Evolutionary conservation across 176 grass and related monocot genomes (phyloP).

Genomic region (Lolium perenne): DNA sequence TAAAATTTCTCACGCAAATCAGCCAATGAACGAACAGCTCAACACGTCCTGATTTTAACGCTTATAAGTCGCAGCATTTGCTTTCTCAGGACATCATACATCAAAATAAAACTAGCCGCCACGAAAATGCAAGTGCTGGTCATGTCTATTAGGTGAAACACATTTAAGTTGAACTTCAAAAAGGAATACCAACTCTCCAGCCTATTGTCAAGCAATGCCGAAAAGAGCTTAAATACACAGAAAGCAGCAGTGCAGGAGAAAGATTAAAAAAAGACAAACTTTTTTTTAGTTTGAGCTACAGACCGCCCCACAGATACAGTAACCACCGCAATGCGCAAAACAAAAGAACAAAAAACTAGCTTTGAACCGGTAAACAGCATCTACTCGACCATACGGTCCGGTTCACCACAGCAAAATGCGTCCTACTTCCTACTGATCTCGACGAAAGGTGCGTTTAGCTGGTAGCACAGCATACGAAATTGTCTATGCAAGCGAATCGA

Average conservation of each 20-base stretch:
- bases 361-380: neutral
- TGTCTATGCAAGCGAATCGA: neutral
- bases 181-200: neutral
- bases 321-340: neutral
- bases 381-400: neutral
- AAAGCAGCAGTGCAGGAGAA: neutral
- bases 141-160: neutral
- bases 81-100: neutral
- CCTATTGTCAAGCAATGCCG: neutral
- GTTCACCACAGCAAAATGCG: neutral
- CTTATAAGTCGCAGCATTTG: neutral
- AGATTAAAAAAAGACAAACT: neutral
- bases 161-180: neutral
- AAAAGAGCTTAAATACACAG: neutral
- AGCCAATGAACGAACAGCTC: neutral
- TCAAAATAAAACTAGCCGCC: conserved; percentile 4
- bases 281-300: neutral
- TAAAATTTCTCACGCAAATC: neutral
- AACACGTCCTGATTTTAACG: neutral
- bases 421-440: neutral
- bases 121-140: neutral
- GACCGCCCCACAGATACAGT: neutral
- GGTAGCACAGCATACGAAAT: neutral
- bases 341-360: neutral
- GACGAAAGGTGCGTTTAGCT: neutral